These are phyloP conservation scores for Prunus mume DNA, from an alignment of 306 rosid genomes.

Conservation along the genomic window DNA sequence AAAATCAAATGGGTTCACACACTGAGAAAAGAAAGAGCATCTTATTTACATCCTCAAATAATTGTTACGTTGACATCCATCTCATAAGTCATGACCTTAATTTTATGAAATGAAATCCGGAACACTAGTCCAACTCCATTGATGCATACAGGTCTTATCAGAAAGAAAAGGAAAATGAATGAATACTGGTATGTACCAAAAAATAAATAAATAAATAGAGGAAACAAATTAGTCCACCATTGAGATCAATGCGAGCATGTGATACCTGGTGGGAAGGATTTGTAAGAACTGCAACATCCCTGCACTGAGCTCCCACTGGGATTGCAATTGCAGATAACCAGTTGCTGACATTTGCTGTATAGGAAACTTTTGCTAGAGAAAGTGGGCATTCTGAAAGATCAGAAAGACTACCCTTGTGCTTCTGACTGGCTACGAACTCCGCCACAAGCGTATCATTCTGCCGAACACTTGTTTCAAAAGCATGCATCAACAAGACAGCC, in stretches of 20 bases:
- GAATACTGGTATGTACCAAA: not conserved
- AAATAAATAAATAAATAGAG: not conserved
- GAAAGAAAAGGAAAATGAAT: not conserved
- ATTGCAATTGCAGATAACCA: slow-evolving; percentile 64
- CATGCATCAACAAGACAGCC: slow-evolving; percentile 47
- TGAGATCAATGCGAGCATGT: not conserved
- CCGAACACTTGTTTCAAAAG: slow-evolving; percentile 62
- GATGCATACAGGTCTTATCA: not conserved
- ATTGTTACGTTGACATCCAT: not conserved
- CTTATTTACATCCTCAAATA: not conserved
- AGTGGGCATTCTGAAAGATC: slow-evolving; percentile 49
- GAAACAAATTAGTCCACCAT: not conserved
- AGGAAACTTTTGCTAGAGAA: slow-evolving; percentile 61
- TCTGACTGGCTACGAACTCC: slow-evolving; percentile 64
- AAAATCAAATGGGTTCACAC: not conserved
- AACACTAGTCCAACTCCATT: not conserved
- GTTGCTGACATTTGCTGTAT: slow-evolving; percentile 46
- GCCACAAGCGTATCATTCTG: slow-evolving; percentile 53
- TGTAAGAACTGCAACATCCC: slow-evolving; percentile 61
- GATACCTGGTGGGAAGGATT: slow-evolving; percentile 62
- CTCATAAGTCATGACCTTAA: not conserved
- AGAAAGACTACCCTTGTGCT: slow-evolving; percentile 24
- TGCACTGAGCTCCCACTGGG: slow-evolving; percentile 82
- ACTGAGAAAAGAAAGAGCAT: not conserved
- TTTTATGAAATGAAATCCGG: not conserved